These are phyloP conservation scores for Cucurbita pepo DNA, from an alignment of 306 rosid species.

Conservation along the genomic window DNA sequence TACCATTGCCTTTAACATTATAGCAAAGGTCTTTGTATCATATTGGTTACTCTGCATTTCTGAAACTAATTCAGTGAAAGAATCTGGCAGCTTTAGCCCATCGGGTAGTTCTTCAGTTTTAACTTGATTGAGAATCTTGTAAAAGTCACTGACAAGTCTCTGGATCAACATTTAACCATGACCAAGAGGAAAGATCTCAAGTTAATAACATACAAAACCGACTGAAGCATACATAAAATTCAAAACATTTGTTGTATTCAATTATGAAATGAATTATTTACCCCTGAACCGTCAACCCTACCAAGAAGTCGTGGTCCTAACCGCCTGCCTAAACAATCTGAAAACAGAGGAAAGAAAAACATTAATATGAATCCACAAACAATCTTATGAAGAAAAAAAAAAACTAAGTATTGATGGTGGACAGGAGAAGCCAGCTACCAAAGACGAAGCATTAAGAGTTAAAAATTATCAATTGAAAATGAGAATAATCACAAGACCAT, in stretches of 20 bases:
- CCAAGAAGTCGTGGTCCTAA: constrained; percentile 95
- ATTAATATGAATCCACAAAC: not conserved
- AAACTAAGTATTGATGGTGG: not conserved
- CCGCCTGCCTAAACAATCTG: constrained; percentile 98
- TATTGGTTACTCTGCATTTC: constrained; percentile 74
- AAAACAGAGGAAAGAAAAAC: constrained; percentile 16
- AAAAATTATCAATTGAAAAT: not conserved
- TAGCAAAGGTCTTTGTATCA: constrained; percentile 74
- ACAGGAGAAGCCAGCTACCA: not conserved
- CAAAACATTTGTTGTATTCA: not conserved
- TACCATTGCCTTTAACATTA: constrained; percentile 87
- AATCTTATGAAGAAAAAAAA: not conserved
- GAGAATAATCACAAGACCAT: not conserved
- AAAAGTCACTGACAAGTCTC: constrained; percentile 77
- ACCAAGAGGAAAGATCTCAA: constrained; percentile 13
- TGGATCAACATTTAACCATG: constrained; percentile 29
- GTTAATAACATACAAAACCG: constrained; percentile 2
- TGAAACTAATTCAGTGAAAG: constrained; percentile 69
- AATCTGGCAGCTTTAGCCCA: constrained; percentile 63
- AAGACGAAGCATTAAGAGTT: not conserved
- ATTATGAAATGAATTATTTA: constrained; percentile 21
- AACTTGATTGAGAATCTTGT: constrained; percentile 77
- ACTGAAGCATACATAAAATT: not conserved
- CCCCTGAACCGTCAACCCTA: constrained; percentile 94
- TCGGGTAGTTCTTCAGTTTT: constrained; percentile 66